Base-by-base conservation (phyloP, 768 basidiomycete species). In the Pulveroboletus sp. region DNA sequence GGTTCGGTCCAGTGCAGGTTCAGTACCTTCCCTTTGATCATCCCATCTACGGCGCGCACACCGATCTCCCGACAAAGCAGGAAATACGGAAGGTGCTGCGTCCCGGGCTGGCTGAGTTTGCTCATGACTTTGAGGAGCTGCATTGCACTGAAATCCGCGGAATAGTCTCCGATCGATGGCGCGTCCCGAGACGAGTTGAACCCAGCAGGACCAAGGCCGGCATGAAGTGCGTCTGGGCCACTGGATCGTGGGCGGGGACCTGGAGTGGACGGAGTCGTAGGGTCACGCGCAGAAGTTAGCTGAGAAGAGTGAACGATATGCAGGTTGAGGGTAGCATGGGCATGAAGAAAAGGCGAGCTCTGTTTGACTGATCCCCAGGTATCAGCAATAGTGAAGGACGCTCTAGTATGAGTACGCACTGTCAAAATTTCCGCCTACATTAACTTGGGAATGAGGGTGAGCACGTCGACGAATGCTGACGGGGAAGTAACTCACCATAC, bases 271-370 rank as follows among this genome's bases (percentile, higher is more conserved):
- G 56, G 66, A 53, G 55, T 67, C 18, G 51, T 68, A 47, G 60
- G 65, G 28, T 67, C 63, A 57, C 66, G 68, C 44, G 68, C 59
- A 50, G 69, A 65, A 0, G 76, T 63, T 1, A 80, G 69, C 61
- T 89, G 86, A 2, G 84, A 84, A 2, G 88, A 84, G 58, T 92
- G 89, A 46, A 93, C 87, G 64, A 93, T 86, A 63, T 93, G 90
- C 13, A 93, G 78, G 57, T 93, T 92, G 48, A 93, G 77, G 1
- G 89, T 72, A 1, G 88, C 76, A 51, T 92, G 86, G 0, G 90
- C 90, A 70, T 92, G 90, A 21, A 92, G 77, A 71, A 89, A 92
- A 60, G 88, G 86, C 0, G 88, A 87, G 50, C 83, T 82, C 58
- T 86, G 83, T 58, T 82, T 83, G 64, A 89, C 87, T 90, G 55